phyloP scores from a whole-genome alignment of 1,284 basidiomycete species.

The Phlebopus sp. region DNA sequence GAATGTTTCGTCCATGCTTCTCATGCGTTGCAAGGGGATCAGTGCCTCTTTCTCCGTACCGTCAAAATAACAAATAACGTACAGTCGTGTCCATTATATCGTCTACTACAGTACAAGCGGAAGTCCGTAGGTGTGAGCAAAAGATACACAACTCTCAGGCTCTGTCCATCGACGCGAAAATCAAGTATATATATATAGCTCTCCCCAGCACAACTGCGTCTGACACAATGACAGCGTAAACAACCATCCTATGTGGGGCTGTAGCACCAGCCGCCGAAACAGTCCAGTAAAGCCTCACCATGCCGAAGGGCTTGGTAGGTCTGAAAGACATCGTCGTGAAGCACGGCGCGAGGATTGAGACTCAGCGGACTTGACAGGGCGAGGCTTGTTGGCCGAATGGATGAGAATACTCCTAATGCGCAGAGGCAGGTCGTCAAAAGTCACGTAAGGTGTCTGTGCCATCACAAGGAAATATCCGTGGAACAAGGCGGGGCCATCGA shows the following conservation, averaged over 20 bases:
- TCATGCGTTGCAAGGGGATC: constrained; percentile 18
- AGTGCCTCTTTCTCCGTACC: constrained; percentile 5
- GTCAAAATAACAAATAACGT: constrained; percentile 31
- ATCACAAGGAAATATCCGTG: constrained; percentile 4
- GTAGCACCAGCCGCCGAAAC: constrained; percentile 13
- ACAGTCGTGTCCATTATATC: constrained; percentile 15
- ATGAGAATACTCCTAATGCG: neutral
- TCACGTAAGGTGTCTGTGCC: constrained; percentile 16
- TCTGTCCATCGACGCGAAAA: constrained; percentile 14
- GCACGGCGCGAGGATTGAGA: neutral
- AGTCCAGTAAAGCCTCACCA: constrained; percentile 6
- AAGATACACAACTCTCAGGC: constrained; percentile 24
- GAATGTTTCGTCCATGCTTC: constrained; percentile 17
- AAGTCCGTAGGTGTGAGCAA: constrained; percentile 10
- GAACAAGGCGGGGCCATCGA: constrained; percentile 8
- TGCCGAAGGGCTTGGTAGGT: constrained; percentile 11
- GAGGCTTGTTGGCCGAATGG: neutral
- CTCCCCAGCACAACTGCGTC: constrained; percentile 9
- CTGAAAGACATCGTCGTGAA: constrained; percentile 12
- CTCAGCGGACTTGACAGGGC: neutral
- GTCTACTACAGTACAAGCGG: constrained; percentile 11
- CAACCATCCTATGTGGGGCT: constrained; percentile 8
- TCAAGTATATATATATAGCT: constrained; percentile 12
- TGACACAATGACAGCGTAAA: constrained; percentile 23
- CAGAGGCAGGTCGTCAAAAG: constrained; percentile 1